Evolutionary conservation across 805 yeast species (phyloP).

Genomic region (Kuraishia ogatae): DNA sequence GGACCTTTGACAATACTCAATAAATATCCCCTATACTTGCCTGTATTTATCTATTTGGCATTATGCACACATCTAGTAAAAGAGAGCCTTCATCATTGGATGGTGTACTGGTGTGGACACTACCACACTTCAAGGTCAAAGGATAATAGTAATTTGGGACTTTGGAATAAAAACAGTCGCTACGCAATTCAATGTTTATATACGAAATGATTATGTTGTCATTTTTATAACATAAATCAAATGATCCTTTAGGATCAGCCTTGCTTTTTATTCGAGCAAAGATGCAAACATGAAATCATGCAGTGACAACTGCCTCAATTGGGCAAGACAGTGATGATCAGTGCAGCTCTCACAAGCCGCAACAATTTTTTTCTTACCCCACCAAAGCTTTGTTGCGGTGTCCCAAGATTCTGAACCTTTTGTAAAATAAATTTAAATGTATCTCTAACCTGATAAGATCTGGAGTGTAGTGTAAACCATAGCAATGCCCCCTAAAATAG

Average conservation of each 20-base stretch:
- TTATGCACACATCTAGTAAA: not conserved
- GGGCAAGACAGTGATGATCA: not conserved
- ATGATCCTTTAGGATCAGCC: not conserved
- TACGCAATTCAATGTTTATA: too few relatives aligned
- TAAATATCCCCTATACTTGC: too few relatives aligned
- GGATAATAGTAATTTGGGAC: too few relatives aligned
- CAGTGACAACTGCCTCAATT: not conserved
- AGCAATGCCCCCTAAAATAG: conserved; percentile 48
- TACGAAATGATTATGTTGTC: too few relatives aligned
- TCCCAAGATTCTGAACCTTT: not conserved
- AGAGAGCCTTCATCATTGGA: not conserved
- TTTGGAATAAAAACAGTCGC: not conserved
- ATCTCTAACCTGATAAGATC: conserved; percentile 25
- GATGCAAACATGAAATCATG: not conserved
- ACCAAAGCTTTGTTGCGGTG: not conserved
- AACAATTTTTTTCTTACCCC: too few relatives aligned
- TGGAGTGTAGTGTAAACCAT: conserved; percentile 64
- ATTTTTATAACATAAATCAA: too few relatives aligned
- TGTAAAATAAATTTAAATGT: not conserved
- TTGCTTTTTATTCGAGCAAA: not conserved
- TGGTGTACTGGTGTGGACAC: not conserved
- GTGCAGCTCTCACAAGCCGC: not conserved
- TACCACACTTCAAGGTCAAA: not conserved
- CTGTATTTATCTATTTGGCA: too few relatives aligned
- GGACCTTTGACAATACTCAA: too few relatives aligned